Evolutionary conservation across 2,329 filamentous ascomycete species (phyloP).

Genomic region (Mollisia scopiformis): DNA sequence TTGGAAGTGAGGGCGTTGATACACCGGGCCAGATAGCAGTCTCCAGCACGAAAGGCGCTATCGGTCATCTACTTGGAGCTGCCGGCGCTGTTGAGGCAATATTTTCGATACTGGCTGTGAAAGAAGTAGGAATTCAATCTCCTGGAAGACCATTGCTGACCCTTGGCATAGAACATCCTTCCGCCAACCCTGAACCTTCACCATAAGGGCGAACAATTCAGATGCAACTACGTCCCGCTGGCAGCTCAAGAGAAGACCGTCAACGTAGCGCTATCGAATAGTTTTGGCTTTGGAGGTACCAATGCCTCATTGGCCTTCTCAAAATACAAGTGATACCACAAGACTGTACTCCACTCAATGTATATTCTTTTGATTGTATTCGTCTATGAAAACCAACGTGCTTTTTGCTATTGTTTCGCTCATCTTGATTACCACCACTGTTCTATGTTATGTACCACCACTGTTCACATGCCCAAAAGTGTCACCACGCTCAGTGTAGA

Average conservation of each 20-base stretch:
- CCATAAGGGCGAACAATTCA: constrained; percentile 65
- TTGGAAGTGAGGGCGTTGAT: constrained; percentile 69
- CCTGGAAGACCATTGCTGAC: neutral
- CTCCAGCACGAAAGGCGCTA: constrained; percentile 91
- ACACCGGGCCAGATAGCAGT: constrained; percentile 71
- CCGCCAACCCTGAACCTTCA: constrained; percentile 87
- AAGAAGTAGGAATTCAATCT: constrained; percentile 64
- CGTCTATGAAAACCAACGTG: neutral
- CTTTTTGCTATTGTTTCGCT: neutral
- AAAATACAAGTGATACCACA: constrained; percentile 27
- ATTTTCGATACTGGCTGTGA: constrained; percentile 78
- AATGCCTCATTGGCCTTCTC: constrained; percentile 86
- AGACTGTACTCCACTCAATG: neutral
- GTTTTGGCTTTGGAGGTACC: constrained; percentile 96
- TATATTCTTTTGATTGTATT: neutral
- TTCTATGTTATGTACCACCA: constrained; percentile 5
- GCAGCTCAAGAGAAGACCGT: constrained; percentile 71
- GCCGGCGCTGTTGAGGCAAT: constrained; percentile 89
- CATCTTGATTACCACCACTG: constrained; percentile 4
- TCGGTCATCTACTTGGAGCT: constrained; percentile 89
- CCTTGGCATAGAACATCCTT: constrained; percentile 65
- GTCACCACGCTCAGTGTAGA: constrained; percentile 23
- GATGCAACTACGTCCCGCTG: constrained; percentile 85
- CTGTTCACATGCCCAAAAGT: constrained; percentile 11
- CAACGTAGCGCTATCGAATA: constrained; percentile 83